A percentile compares a stretch with the other conserved stretches of the same genome.
These are phyloP conservation scores for Achaetomium macrosporum DNA, from an alignment of 2,329 filamentous ascomycete genomes.

Conservation along the genomic window DNA sequence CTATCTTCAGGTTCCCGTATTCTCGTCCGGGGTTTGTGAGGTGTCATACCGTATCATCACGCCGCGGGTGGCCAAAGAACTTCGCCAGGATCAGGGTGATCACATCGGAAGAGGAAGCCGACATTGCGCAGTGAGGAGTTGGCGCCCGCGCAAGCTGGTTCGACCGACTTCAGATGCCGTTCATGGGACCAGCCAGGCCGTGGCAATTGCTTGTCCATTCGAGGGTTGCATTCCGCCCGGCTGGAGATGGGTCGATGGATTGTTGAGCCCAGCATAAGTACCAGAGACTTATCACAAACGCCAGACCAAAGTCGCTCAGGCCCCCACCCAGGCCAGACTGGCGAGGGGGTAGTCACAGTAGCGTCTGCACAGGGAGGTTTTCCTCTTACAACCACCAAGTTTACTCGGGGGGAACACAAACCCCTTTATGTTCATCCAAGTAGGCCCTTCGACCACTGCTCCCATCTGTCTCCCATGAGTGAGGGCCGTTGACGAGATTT, in stretches of 20 bases:
- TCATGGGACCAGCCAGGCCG: slow-evolving; percentile 1
- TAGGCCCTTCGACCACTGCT: background rate
- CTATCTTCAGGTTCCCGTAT: background rate
- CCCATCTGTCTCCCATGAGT: slow-evolving; percentile 1
- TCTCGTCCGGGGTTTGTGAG: background rate
- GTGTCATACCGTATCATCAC: background rate
- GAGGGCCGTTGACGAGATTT: background rate
- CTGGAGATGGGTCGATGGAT: slow-evolving; percentile 8
- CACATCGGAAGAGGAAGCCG: slow-evolving; percentile 14
- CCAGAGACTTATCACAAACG: background rate
- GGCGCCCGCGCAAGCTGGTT: background rate
- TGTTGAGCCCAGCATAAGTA: slow-evolving; percentile 10
- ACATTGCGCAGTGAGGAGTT: background rate
- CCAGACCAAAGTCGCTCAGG: background rate
- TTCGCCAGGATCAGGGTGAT: background rate
- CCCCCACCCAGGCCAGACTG: background rate
- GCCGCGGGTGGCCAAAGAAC: background rate
- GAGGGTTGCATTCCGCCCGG: slow-evolving; percentile 19
- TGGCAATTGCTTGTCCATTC: background rate
- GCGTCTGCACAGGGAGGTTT: slow-evolving; percentile 12
- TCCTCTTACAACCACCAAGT: slow-evolving; percentile 19
- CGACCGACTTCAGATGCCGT: background rate
- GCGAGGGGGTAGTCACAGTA: slow-evolving; percentile 13
- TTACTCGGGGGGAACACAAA: slow-evolving; percentile 3
- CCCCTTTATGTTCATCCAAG: slow-evolving; percentile 12